phyloP scores from a whole-genome alignment of 345 rosid species.

The Melaleuca quinquenervia region DNA sequence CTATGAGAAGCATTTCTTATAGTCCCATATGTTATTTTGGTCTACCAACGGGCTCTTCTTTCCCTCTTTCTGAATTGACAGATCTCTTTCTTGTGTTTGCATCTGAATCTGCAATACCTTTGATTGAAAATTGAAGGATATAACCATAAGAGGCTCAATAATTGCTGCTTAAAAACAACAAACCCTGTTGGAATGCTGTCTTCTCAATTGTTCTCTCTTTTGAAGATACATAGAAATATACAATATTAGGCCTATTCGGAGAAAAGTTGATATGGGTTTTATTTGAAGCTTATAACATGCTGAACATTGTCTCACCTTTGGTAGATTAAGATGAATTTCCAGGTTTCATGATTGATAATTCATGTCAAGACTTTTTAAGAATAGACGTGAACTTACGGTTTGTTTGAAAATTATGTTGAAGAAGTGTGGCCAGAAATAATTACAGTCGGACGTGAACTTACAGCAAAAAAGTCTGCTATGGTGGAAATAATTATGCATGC shows the following conservation, averaged over 20 bases:
- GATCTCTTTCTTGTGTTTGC: neutral
- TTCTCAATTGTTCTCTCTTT: neutral
- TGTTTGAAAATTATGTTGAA: neutral
- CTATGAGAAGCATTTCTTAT: neutral
- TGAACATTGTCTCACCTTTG: neutral
- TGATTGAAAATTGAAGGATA: neutral
- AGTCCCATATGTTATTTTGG: neutral
- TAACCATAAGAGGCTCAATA: neutral
- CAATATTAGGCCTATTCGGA: neutral
- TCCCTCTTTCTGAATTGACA: neutral
- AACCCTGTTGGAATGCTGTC: neutral
- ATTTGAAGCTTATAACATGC: neutral
- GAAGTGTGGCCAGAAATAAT: neutral
- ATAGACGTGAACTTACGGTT: neutral
- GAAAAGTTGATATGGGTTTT: neutral
- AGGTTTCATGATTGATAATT: neutral
- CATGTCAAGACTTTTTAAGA: neutral
- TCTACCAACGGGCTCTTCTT: neutral
- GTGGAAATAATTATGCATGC: neutral
- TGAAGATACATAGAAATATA: neutral
- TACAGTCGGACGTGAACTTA: no score
- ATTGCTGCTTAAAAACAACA: neutral
- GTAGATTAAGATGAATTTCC: neutral
- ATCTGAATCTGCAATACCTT: neutral
- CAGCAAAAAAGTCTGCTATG: neutral